Conservation (phyloP, 768 basidiomycete genomes). For the button mushroom (Agaricus bisporus) region DNA sequence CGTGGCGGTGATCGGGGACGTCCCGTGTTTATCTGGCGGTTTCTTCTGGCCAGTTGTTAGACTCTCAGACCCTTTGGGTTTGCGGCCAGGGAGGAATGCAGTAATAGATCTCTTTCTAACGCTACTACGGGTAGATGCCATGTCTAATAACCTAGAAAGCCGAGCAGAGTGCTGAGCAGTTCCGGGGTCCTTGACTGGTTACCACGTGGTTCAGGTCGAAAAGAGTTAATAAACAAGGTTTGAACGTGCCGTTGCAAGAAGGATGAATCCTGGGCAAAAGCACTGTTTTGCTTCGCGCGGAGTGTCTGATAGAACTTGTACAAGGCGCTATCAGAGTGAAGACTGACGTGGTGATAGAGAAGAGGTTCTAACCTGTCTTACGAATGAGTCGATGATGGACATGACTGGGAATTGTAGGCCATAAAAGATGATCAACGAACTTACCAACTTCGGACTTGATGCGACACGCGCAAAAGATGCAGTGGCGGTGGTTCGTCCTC, state of each 20-base stretch:
- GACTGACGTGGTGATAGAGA: slow-evolving; percentile 2
- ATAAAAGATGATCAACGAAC: not conserved
- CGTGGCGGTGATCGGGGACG: too few species aligned
- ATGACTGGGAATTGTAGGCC: not conserved
- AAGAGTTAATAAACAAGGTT: slow-evolving; percentile 4
- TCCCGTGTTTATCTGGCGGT: too few species aligned
- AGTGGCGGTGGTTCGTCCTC: not conserved
- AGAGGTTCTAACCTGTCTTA: slow-evolving; percentile 7
- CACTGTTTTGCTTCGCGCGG: not conserved
- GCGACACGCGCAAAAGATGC: slow-evolving; percentile 4
- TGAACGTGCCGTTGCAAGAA: slow-evolving; percentile 5
- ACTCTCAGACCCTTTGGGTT: too few species aligned
- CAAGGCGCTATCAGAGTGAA: not conserved
- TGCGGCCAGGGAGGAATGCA: too few species aligned
- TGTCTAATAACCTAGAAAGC: too few species aligned
- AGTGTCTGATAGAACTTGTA: slow-evolving; percentile 4
- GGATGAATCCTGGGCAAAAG: not conserved
- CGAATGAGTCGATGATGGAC: not conserved
- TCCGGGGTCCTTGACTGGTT: too few species aligned
- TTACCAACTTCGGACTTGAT: not conserved
- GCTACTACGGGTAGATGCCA: too few species aligned
- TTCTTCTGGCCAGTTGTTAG: too few species aligned
- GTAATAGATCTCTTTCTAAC: too few species aligned
- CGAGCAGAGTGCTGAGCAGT: too few species aligned
- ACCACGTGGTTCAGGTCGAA: too few species aligned